phyloP scores from a whole-genome alignment of 2,329 filamentous ascomycete species.

The Pseudopithomyces maydicus region DNA sequence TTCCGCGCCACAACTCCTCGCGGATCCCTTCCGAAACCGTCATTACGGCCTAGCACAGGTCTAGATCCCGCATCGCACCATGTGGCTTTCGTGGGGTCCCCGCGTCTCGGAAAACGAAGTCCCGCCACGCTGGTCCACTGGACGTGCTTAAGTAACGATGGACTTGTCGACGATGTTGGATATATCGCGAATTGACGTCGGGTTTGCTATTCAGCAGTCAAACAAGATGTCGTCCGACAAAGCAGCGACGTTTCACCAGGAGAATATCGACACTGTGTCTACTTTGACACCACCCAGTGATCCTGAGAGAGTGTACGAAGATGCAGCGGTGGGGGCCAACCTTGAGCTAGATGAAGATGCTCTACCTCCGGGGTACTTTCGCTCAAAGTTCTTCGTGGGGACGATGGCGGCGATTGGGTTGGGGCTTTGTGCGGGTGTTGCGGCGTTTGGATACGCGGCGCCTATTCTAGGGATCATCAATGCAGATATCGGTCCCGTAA shows the following conservation, averaged over 20 bases:
- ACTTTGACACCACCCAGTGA: not conserved
- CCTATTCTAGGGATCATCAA: constrained; percentile 17
- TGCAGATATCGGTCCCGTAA: constrained; percentile 16
- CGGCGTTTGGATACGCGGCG: constrained; percentile 16
- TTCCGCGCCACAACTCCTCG: not conserved
- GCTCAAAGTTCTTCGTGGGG: constrained; percentile 14
- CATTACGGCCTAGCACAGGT: not conserved
- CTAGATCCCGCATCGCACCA: not conserved
- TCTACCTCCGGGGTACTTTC: constrained; percentile 17
- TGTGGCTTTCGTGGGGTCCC: constrained; percentile 4
- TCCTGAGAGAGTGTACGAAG: not conserved
- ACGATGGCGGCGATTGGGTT: constrained; percentile 13
- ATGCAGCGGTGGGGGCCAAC: constrained; percentile 10
- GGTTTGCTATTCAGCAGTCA: not conserved
- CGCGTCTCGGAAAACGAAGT: not conserved
- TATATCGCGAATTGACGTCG: not conserved
- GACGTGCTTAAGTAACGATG: not conserved
- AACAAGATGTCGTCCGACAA: not conserved
- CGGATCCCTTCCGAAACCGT: not conserved
- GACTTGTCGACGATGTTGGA: not conserved
- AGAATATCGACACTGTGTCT: constrained; percentile 4
- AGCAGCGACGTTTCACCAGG: not conserved
- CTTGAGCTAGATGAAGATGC: constrained; percentile 12
- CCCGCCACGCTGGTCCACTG: not conserved
- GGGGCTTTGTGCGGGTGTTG: constrained; percentile 11